phyloP scores from a whole-genome alignment of 2,329 filamentous ascomycete genomes.

The Endocalyx cinctus region DNA sequence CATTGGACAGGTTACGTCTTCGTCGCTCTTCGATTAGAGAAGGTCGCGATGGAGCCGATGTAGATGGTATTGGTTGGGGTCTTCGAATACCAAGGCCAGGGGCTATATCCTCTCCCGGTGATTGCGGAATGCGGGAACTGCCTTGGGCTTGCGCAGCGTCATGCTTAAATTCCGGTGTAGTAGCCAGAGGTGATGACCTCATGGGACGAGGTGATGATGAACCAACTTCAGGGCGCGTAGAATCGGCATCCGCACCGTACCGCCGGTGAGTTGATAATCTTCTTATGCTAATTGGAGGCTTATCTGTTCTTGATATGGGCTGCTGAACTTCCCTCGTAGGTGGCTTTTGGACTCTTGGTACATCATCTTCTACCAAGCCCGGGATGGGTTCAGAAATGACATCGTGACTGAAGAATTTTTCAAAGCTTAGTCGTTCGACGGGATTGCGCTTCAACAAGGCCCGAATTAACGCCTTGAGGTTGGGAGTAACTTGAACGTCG shows the following conservation, averaged over 20 bases:
- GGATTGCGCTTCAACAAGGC: constrained; percentile 80
- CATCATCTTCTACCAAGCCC: constrained; percentile 73
- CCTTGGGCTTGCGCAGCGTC: constrained; percentile 26
- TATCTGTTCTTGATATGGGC: constrained; percentile 26
- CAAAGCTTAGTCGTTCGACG: constrained; percentile 78
- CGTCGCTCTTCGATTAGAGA: constrained; percentile 30
- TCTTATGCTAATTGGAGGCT: constrained; percentile 25
- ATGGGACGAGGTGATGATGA: constrained; percentile 37
- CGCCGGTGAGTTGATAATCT: constrained; percentile 36
- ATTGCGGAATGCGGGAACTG: constrained; percentile 26
- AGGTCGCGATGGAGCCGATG: constrained; percentile 43
- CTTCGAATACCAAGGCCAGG: constrained; percentile 51
- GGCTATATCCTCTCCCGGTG: constrained; percentile 40
- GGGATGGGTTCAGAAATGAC: constrained; percentile 75
- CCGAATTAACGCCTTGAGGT: constrained; percentile 77
- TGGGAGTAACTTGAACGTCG: constrained; percentile 65
- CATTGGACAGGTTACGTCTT: constrained; percentile 35
- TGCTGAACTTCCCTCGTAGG: constrained; percentile 30
- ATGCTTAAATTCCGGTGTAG: constrained; percentile 31
- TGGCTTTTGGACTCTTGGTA: constrained; percentile 38
- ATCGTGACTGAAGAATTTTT: constrained; percentile 73
- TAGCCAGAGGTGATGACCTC: constrained; percentile 39
- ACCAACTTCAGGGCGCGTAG: constrained; percentile 28
- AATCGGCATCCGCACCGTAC: constrained; percentile 33
- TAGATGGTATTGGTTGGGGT: constrained; percentile 40